A percentile compares a stretch with the other conserved stretches of the same genome.
These are phyloP conservation scores for Zygnema cylindricum DNA, from an alignment of 139 green algal genomes.

Conservation along the genomic window DNA sequence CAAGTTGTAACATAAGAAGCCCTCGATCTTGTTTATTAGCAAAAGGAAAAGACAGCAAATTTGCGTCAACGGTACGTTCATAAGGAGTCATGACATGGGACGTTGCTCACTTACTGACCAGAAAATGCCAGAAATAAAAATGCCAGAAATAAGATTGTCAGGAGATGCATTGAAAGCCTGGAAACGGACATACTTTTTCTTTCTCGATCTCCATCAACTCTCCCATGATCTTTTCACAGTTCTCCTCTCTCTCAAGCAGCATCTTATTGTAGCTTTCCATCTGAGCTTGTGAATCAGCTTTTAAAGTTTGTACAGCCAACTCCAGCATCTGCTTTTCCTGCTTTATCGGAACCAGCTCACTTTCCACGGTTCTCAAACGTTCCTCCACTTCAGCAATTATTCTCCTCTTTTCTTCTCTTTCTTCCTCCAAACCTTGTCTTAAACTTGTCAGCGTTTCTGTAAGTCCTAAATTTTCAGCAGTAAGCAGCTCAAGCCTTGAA, in stretches of 20 bases:
- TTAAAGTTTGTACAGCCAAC: not conserved
- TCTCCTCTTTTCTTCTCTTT: conserved; percentile 5
- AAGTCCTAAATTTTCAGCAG: not conserved
- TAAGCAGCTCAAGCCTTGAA: not conserved
- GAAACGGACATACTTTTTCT: no score
- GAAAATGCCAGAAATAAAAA: no score
- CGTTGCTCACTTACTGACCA: no score
- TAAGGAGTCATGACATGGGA: no score
- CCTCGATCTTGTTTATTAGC: no score
- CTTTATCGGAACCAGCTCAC: not conserved
- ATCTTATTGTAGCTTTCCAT: not conserved
- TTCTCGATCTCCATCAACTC: conserved; percentile 66
- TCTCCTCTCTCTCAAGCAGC: conserved; percentile 2
- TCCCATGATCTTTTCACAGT: conserved; percentile 9
- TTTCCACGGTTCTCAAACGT: not conserved
- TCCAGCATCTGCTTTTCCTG: conserved; percentile 9
- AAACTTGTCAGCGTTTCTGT: conserved; percentile 17
- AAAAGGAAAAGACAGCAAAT: no score
- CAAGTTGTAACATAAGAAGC: no score
- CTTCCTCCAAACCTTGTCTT: not conserved
- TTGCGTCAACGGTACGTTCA: no score
- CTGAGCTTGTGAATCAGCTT: not conserved
- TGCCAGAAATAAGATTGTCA: no score
- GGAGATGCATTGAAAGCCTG: no score
- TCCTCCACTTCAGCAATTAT: not conserved